Evolutionary conservation across 257 asterid species (phyloP), one percentile per base, ranked within the genome.

Genomic region (Rauvolfia tetraphylla): DNA sequence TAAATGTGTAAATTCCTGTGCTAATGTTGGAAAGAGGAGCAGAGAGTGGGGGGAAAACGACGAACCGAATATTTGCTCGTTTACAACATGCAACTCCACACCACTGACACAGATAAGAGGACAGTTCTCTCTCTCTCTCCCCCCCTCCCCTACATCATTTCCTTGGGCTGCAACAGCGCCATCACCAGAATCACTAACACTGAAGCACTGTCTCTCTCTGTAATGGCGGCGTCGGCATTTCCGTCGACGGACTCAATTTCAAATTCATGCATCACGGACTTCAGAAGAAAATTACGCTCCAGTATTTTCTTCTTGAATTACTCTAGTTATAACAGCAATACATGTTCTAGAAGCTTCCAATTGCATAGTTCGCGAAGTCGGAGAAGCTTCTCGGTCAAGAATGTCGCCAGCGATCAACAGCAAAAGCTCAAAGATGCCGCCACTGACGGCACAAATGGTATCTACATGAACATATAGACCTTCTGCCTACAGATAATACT

Each of bases 391-490:
- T 18, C 51, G 36, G 87, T 86, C 25, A 78, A 70, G 82, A 87
- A 80, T 57, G 92, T 87, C 23, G 90, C 89, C 54, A 87, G 89
- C 67, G 68, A 80, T 83, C 86, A 80, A 18, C 83, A 75, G 63
- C 80, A 74, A 5, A 41, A 75, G 72, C 54, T 70, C 0, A 78
- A 76, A 57, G 86, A 76, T 58, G 69, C 79, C 57, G 73, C 82
- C 27, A 41, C 83, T 41, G 46, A 62, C 31, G 36, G 25, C 31
- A 56, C 71, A 61, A 66, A 53, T 53, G 75, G 61, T 75, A 65
- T 69, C 2, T 23, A 22, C 1, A 31, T 0, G 31, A 49, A 38
- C 48, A 66, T 36, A 14, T 33, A 15, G 39, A 76, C 69, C 27
- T 56, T 39, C 7, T 13, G 39, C 27, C n/a, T 23, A 20, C 9